Evolutionary conservation across 2,329 filamentous ascomycete species (phyloP).

Genomic region (Cladosporium sp.): DNA sequence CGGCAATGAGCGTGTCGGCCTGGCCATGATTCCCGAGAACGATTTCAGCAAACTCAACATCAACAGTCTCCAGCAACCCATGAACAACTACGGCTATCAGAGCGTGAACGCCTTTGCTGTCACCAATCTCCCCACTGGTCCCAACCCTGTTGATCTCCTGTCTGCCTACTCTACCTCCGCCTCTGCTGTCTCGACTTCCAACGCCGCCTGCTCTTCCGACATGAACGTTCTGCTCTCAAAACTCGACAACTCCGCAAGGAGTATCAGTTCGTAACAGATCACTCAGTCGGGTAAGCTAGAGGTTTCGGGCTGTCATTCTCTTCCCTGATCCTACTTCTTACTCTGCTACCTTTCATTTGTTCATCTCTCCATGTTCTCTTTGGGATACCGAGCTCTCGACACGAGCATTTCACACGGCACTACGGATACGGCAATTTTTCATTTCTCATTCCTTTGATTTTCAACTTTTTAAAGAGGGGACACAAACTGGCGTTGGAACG

Average conservation of each 20-base stretch:
- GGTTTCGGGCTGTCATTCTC: not conserved
- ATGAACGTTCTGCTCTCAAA: conserved; percentile 26
- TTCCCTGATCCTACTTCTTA: not conserved
- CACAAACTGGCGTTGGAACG: too few relatives aligned
- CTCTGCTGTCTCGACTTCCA: conserved; percentile 8
- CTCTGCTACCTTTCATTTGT: not conserved
- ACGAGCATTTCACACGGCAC: not conserved
- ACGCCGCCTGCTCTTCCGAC: conserved; percentile 16
- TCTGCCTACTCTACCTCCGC: conserved; percentile 15
- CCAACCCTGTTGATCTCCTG: conserved; percentile 24
- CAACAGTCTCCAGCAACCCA: conserved; percentile 45
- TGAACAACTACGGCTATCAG: conserved; percentile 34
- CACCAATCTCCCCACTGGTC: conserved; percentile 23
- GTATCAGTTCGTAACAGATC: not conserved
- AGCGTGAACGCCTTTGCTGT: conserved; percentile 32
- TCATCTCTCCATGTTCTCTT: not conserved
- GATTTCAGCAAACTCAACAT: conserved; percentile 70
- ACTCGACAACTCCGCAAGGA: conserved; percentile 26
- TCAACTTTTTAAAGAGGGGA: too few relatives aligned
- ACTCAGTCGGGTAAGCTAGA: not conserved
- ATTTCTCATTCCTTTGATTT: not conserved
- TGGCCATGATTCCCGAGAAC: conserved; percentile 80
- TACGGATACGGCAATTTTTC: not conserved
- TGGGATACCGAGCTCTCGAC: not conserved
- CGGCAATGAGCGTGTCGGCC: conserved; percentile 53